phyloP scores from a whole-genome alignment of 345 rosid species.

The Trapa incisa region DNA sequence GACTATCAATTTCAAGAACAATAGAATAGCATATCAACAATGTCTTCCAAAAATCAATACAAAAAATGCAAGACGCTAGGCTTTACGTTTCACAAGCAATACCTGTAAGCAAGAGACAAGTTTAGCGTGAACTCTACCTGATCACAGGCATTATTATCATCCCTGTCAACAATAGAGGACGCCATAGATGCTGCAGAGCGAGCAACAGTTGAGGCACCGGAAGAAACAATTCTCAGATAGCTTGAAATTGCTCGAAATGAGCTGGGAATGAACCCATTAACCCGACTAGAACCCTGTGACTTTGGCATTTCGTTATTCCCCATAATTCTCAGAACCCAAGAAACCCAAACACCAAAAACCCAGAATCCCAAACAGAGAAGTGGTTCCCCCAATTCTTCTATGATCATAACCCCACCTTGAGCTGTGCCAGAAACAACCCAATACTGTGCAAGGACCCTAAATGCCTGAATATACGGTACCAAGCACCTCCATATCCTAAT shows the following conservation, averaged over 20 bases:
- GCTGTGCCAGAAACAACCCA: constrained; percentile 2
- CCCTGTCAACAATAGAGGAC: constrained; percentile 63
- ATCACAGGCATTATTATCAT: constrained; percentile 43
- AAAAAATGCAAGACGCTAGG: neutral
- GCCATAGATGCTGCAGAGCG: constrained; percentile 75
- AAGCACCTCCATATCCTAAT: constrained; percentile 9
- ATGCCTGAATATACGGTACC: constrained; percentile 8
- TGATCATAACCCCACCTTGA: constrained; percentile 24
- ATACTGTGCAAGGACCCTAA: constrained; percentile 9
- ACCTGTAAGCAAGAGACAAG: neutral
- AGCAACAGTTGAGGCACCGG: constrained; percentile 86
- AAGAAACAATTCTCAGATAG: constrained; percentile 63
- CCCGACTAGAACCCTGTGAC: constrained; percentile 11
- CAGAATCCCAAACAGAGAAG: constrained; percentile 17
- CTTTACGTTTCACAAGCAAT: neutral
- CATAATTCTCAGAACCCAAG: constrained; percentile 31
- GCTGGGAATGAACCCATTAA: constrained; percentile 43
- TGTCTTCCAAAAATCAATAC: neutral
- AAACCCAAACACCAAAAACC: constrained; percentile 12
- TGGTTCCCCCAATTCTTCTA: constrained; percentile 25
- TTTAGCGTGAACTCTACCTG: constrained; percentile 30
- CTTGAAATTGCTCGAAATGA: constrained; percentile 73
- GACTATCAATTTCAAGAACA: neutral
- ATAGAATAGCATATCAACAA: neutral
- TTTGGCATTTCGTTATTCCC: constrained; percentile 49